Percentiles rank a stretch among this genome's conserved stretches.
Conservation (phyloP, 257 asterid genomes). For the Solanum pinnatisectum region DNA sequence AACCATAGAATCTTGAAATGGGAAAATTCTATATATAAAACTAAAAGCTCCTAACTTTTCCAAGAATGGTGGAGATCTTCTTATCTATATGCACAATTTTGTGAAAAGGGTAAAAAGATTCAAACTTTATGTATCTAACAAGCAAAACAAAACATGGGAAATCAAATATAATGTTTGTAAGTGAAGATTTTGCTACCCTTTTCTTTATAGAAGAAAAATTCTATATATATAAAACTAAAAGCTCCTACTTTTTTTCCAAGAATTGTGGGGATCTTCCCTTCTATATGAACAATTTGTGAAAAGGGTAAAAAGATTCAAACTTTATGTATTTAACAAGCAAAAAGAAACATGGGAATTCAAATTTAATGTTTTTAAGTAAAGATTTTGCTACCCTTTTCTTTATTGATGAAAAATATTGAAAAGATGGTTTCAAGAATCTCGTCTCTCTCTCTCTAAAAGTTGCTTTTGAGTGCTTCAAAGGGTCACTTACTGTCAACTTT, state of each 20-base stretch:
- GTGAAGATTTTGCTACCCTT: neutral
- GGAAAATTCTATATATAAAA: neutral
- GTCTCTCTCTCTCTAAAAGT: conserved; percentile 15
- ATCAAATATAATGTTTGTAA: conserved; percentile 4
- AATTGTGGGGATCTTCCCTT: conserved; percentile 5
- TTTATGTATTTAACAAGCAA: conserved; percentile 4
- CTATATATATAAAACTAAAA: neutral
- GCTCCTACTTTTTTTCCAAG: conserved; percentile 6
- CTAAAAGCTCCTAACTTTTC: conserved; percentile 3
- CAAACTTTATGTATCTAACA: conserved; percentile 3
- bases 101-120: conserved; percentile 10
- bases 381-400: neutral
- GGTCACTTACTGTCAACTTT: conserved; percentile 17
- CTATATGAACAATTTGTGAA: conserved; percentile 18
- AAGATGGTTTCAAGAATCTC: conserved; percentile 43
- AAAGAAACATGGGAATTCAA: conserved; percentile 1
- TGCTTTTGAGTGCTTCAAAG: conserved; percentile 36
- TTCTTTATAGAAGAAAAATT: neutral
- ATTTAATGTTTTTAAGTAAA: conserved; percentile 1
- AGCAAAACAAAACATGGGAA: conserved; percentile 4
- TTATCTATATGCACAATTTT: conserved; percentile 17
- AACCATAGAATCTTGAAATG: conserved; percentile 14
- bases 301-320: conserved; percentile 8
- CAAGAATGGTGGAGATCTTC: conserved; percentile 12
- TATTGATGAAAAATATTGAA: conserved; percentile 14